Evolutionary conservation across 768 basidiomycete species (phyloP), one percentile per base, ranked within the genome.

Genomic region (Omphalotus guepiniiformis): DNA sequence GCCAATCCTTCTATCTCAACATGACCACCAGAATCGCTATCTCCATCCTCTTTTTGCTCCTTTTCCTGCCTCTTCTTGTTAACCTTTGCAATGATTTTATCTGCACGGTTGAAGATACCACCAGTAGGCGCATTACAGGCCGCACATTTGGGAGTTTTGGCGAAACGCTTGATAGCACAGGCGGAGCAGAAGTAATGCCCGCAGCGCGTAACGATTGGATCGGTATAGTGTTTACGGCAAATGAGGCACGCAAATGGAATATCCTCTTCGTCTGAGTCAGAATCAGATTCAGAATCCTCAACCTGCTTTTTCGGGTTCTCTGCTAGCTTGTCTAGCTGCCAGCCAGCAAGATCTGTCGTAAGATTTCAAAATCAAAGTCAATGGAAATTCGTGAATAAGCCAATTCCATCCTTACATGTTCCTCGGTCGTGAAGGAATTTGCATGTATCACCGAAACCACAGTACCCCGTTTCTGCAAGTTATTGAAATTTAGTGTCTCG

Each of bases 391-490:
- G 35, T 28, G 45, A 45, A 53, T 36, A 21, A 52, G 29, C 19
- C 26, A 47, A 43, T n/a, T n/a, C n/a, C 38, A 39, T 22, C 82
- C 88, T 63, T 58, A 90, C 89, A 93, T 28, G 90, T 93, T 49
- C 95, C 94, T 59, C 95, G 85, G 67, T 98, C 96, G 68, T 98
- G 96, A 63, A 98, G 75, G 73, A 97, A 97, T 75, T 97, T 98
- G 69, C 96, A 99, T 3, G 93, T 93, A 67, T 99, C 96, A 25
- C 96, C 96, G 64, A 95, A 99, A 18, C 96, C 96, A 66, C 96
- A 99, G 63, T 91, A 99, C 0, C 96, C 96, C 42, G 96, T 99
- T 72, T 98, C 95, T 95, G 59, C 52, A 15, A 58, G 41, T 41
- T 22, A 39, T 46, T 32, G 27, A 39, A 19, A 29, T 39, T 16